Evolutionary conservation across 225 moss, liverwort and hornwort genomes (phyloP).

Genomic region (Sphagnum contortum): DNA sequence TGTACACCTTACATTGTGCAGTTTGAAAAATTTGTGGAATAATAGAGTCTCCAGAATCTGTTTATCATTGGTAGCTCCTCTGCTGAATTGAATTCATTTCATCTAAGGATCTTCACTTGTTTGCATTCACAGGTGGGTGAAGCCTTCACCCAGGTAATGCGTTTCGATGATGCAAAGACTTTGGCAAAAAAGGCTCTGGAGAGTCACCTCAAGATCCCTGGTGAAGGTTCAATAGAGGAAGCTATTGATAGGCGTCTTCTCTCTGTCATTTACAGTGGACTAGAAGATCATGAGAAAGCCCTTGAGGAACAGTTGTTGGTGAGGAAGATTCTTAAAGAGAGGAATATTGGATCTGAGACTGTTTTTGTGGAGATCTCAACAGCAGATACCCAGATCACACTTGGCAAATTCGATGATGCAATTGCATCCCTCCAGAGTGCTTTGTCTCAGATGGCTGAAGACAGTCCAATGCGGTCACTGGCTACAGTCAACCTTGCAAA

Average conservation of each 20-base stretch:
- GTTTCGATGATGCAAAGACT: constrained; percentile 63
- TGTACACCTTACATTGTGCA: too few species aligned
- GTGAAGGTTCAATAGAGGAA: constrained; percentile 66
- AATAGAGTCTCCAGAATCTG: too few species aligned
- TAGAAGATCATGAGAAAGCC: constrained; percentile 79
- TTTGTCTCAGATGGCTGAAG: constrained; percentile 54
- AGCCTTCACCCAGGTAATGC: constrained; percentile 76
- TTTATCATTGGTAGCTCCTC: too few species aligned
- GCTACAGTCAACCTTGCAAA: constrained; percentile 87
- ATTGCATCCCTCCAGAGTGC: constrained; percentile 62
- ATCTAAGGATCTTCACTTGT: background rate
- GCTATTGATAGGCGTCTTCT: constrained; percentile 82
- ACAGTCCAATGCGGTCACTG: constrained; percentile 55
- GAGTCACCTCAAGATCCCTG: constrained; percentile 55
- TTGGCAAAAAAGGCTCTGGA: constrained; percentile 50
- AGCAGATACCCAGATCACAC: constrained; percentile 73
- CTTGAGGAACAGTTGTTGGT: constrained; percentile 62
- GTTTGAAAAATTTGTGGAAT: too few species aligned
- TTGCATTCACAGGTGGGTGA: constrained; percentile 45
- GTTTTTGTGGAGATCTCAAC: constrained; percentile 92
- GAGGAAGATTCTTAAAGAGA: constrained; percentile 47
- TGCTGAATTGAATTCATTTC: too few species aligned
- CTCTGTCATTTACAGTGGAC: constrained; percentile 69
- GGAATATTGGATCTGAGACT: constrained; percentile 50
- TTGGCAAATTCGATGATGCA: constrained; percentile 85